phyloP scores from a whole-genome alignment of 345 rosid genomes.

The Jatropha curcas region DNA sequence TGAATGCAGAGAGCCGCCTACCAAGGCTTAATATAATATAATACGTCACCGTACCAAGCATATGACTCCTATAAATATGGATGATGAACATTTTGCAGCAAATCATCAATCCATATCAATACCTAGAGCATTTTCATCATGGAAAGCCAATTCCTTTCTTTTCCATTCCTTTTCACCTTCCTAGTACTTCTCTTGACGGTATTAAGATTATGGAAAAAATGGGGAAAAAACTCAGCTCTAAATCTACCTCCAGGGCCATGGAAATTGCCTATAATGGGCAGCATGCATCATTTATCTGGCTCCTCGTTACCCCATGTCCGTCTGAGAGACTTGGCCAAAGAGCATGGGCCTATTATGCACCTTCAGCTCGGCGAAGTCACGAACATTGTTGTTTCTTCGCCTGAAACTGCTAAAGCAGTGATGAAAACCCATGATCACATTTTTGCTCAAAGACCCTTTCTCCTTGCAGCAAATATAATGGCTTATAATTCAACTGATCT shows the following conservation, averaged over 20 bases:
- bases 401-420: conserved; percentile 11
- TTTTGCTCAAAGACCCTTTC: conserved; percentile 1
- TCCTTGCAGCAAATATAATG: background rate
- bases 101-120: too few relatives aligned
- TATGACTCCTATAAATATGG: too few relatives aligned
- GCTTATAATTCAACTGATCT: background rate
- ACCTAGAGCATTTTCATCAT: background rate
- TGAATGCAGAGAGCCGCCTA: too few relatives aligned
- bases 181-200: background rate
- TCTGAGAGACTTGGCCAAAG: background rate
- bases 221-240: background rate
- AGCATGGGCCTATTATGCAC: conserved; percentile 15
- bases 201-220: background rate
- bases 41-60: too few relatives aligned
- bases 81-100: too few relatives aligned
- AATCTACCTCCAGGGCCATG: conserved; percentile 36
- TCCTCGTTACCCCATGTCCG: conserved; percentile 9
- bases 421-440: conserved; percentile 5
- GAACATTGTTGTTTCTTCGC: background rate
- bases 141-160: too few relatives aligned
- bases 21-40: too few relatives aligned
- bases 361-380: conserved; percentile 14
- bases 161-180: background rate
- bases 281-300: conserved; percentile 24
- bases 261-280: conserved; percentile 41